Evolutionary conservation across 78 protist species (phyloP), one percentile per base, ranked within the genome.

Genomic region (Dictyostelium intermedium): DNA sequence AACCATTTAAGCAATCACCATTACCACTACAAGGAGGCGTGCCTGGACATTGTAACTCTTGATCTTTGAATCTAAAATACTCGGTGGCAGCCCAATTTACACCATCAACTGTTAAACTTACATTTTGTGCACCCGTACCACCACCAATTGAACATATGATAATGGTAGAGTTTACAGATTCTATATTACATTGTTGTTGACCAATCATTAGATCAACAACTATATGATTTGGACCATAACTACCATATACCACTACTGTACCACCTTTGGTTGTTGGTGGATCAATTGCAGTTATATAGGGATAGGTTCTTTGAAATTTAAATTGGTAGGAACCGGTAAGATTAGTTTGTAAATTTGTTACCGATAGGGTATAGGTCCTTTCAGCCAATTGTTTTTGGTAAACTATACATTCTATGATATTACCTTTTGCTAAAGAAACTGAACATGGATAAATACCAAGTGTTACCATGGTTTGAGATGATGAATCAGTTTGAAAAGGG

Each of bases 181-280:
- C 13, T 2, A 47, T 47, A 16, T 1, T 11, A 50, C 84, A 79
- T 35, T 20, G 41, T 39, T 20, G 11, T 10, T 20, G 0, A 50
- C 69, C 61, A 45, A 79, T 27, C n/a, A 41, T 2, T 35, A 78
- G 0, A 23, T 39, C n/a, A 2, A 20, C 23, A 0, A 45, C 27
- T 14, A 37, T 27, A 25, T 25, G 8, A 47, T n/a, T 79, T 45
- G 84, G 69, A 27, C 69, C 84, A 79, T 35, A 79, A 1, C 23
- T 20, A 47, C 84, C 84, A 41, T 8, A 79, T 3, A 79, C 23
- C 1, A 27, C 8, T 10, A 23, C 84, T 3, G 6, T 5, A 14
- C 84, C 84, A 30, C 84, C 84, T 23, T 8, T 27, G 10, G 41
- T 23, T 11, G 66, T 20, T 47, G 84, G 69, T n/a, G 84, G 37